Percentiles rank a stretch among this genome's conserved stretches.
These are phyloP conservation scores for Xylariaceae sp. DNA, from an alignment of 2,329 filamentous ascomycete species.

Conservation along the genomic window DNA sequence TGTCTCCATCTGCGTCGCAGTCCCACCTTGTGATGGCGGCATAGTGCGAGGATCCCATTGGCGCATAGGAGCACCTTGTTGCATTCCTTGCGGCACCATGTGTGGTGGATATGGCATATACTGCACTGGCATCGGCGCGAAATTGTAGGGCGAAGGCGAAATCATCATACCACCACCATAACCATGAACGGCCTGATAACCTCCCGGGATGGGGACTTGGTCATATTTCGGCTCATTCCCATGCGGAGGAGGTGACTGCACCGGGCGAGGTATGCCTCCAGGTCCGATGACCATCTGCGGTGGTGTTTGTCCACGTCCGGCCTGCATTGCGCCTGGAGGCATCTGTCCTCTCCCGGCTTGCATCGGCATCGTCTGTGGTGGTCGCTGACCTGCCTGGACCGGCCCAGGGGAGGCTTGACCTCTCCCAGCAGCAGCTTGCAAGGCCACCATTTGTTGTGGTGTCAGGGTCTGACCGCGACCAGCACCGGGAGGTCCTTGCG, in stretches of 20 bases:
- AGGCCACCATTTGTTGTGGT: conserved; percentile 18
- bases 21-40: conserved; percentile 5
- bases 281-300: conserved; percentile 18
- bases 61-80: conserved; percentile 11
- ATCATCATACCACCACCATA: conserved; percentile 26
- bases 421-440: too few relatives aligned
- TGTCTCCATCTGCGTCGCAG: conserved; percentile 3
- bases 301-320: conserved; percentile 17
- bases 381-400: conserved; percentile 3
- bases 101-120: conserved; percentile 16
- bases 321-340: conserved; percentile 9
- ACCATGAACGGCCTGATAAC: conserved; percentile 32
- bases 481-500: conserved; percentile 14
- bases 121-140: conserved; percentile 10
- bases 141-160: conserved; percentile 28
- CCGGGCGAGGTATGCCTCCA: conserved; percentile 10
- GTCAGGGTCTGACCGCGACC: conserved; percentile 14
- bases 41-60: conserved; percentile 24
- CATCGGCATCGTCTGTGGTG: conserved; percentile 5
- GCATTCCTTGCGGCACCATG: neutral
- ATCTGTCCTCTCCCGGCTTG: conserved; percentile 16
- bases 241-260: conserved; percentile 11
- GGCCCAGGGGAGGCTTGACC: neutral
- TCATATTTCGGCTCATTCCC: conserved; percentile 26
- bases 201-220: conserved; percentile 30